Evolutionary conservation across 2,329 filamentous ascomycete genomes (phyloP), one percentile per base, ranked within the genome.

Genomic region (Talaromyces atroroseus): DNA sequence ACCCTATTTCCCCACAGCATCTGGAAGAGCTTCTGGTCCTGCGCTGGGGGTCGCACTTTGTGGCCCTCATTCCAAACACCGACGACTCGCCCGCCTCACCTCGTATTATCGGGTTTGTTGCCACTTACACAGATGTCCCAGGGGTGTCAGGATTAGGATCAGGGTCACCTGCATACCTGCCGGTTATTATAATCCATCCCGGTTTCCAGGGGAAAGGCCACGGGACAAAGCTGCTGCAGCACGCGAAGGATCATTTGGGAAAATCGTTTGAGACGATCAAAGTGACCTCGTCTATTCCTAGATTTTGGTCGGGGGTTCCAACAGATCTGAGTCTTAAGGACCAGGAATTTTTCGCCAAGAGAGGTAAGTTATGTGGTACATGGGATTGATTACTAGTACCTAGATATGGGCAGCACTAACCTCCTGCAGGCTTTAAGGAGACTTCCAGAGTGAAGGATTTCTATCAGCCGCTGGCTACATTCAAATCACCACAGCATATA

Each of bases 221-320:
- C 21, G 54, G 54, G 1, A 51, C 47, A 26, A 23, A n/a, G 5
- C 40, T 56, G 2, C 21, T 56, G 16, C 26, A 38, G 16, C 38
- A 51, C 42, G 38, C 38, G 5, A n/a, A 38, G 12, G 29, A 40
- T 4, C 26, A 56, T 6, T 14, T 56, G 4, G 3, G 40, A 8
- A 24, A 36, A 46, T 51, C 47, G 2, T 50, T 45, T 24, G 34
- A 56, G 21, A 51, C 21, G 11, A 26, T 56, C 24, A 56, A 50
- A 32, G 16, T 51, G 0, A 38, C 47, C 21, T 50, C 36, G 6
- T 36, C 54, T 12, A 51, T 56, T 20, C 54, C 54, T 2, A 46
- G 36, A 18, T 51, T 56, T 21, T 56, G 54, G 54, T 40, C 47
- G 14, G 54, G 54, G 5, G 54, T 56, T 14, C 47, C 54, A 1